phyloP scores from a whole-genome alignment of 371 early-diverging fungal species.

The Synchytrium microbalum region DNA sequence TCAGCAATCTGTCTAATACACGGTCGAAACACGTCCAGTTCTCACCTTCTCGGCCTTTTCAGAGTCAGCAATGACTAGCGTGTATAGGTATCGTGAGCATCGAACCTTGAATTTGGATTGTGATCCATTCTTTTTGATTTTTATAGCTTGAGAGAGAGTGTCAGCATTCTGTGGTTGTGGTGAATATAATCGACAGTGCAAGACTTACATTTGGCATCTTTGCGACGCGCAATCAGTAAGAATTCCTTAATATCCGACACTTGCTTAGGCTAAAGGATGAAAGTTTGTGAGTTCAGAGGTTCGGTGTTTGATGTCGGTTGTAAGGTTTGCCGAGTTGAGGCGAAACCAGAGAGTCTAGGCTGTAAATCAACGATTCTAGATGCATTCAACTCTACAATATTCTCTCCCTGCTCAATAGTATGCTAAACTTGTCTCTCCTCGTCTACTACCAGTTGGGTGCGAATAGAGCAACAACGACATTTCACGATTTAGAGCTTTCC shows the following conservation, averaged over 20 bases:
- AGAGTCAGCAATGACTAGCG: conserved; percentile 89
- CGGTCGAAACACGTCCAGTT: conserved; percentile 28
- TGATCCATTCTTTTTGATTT: conserved; percentile 94
- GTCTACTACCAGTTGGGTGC: no score
- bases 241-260: conserved; percentile 97
- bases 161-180: not conserved
- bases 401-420: no score
- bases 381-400: no score
- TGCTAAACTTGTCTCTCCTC: no score
- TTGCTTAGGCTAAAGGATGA: conserved; percentile 78
- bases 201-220: conserved; percentile 83
- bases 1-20: not conserved
- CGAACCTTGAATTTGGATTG: conserved; percentile 98
- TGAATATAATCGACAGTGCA: not conserved
- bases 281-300: not conserved
- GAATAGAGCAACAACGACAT: no score
- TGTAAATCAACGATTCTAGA: no score
- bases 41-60: conserved; percentile 95
- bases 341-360: no score
- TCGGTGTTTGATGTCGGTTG: no score
- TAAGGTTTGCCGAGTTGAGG: no score
- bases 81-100: conserved; percentile 96
- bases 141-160: conserved; percentile 52
- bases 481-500: no score
- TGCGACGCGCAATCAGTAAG: conserved; percentile 90